Base-by-base conservation (phyloP, 2,329 filamentous ascomycete species). In the Colletotrichum phormii region DNA sequence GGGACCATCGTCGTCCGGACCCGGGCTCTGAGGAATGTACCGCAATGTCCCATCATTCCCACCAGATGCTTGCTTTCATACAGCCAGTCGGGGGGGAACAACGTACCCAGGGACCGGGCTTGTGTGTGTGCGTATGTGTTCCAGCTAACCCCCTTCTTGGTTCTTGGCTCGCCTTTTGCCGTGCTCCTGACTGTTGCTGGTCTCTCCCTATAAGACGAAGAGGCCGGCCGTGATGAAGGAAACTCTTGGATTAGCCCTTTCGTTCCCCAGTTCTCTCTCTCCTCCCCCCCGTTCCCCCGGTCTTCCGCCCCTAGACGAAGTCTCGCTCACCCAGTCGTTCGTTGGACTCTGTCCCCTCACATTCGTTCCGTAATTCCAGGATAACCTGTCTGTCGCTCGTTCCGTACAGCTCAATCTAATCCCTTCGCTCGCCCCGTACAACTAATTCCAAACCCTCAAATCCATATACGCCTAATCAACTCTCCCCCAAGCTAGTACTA, bases 21-120 rank as follows among this genome's bases (percentile, higher is more conserved):
- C 57, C 53, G 49, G n/a, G 42, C 42, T 31, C 49, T 53, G 35
- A 63, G 72, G 75, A 76, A 75, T 75, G 76, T 64, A 26, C 29
- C 26, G 64, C 71, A 75, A 74, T 74, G 65, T 74, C 70, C 59
- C 58, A 22, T 35, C 74, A 76, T 77, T 77, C 74, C 64, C 67
- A 24, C 60, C 46, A 33, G 51, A 69, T 60, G 59, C 60, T 64
- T 70, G 42, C 46, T 24, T 46, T 29, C 49, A 54, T 42, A 7
- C 26, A 51, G 6, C 26, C 6, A 22, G 31, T 18, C n/a, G 37
- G 7, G 29, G n/a, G 54, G 35, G 54, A 46, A 59, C 54, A 57
- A 46, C 46, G 33, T 13, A 62, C 24, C 54, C 26, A 51, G 31
- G 29, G 64, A 31, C 64, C 51, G 37, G 64, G 24, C 42, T 54